phyloP scores from a whole-genome alignment of 495 filamentous ascomycete genomes.

The Oidiodendron maius region DNA sequence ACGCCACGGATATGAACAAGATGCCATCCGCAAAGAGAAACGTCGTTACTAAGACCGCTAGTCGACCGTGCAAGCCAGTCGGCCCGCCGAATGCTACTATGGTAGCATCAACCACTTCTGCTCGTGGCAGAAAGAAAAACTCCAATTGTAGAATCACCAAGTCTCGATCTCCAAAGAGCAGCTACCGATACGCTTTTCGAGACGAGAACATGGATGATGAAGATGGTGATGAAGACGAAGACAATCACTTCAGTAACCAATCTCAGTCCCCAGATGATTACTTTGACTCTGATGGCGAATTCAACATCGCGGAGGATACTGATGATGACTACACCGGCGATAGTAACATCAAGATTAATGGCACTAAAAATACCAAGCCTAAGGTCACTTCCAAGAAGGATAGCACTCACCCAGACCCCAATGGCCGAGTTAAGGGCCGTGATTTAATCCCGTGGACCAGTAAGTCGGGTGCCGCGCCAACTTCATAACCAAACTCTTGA shows the following conservation, averaged over 20 bases:
- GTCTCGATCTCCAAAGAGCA: neutral
- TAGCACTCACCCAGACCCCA: slow-evolving; percentile 11
- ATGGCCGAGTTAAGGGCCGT: slow-evolving; percentile 26
- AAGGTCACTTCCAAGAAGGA: slow-evolving; percentile 3
- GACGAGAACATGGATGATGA: neutral
- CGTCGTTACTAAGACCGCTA: neutral
- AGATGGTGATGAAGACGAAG: neutral
- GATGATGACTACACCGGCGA: neutral
- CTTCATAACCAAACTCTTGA: neutral
- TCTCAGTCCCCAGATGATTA: too few relatives aligned
- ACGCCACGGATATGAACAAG: neutral
- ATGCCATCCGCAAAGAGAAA: slow-evolving; percentile 2
- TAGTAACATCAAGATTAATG: neutral
- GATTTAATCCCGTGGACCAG: slow-evolving; percentile 29
- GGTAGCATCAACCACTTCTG: neutral
- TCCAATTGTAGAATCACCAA: neutral
- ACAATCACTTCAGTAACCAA: too few relatives aligned
- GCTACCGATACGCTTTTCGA: neutral
- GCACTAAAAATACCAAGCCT: neutral
- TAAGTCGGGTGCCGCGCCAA: slow-evolving; percentile 15
- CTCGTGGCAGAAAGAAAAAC: neutral
- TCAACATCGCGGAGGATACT: neutral
- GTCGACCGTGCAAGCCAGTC: neutral
- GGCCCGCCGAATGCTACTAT: neutral
- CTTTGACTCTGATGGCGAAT: slow-evolving; percentile 1